Conservation (phyloP, 495 filamentous ascomycete genomes). For the Daldinia caldariorum region DNA sequence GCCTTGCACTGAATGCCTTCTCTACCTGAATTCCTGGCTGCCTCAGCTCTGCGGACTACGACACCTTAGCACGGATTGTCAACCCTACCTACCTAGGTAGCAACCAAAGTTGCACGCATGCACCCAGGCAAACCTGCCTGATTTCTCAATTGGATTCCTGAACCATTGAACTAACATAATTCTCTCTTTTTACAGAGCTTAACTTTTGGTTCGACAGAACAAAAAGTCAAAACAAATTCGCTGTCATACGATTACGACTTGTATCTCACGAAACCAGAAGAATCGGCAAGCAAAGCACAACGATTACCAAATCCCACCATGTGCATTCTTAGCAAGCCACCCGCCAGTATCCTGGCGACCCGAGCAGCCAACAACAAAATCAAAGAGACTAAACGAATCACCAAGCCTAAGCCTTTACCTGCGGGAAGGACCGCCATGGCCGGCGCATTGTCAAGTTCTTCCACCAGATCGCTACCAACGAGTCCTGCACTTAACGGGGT, state of each 20-base stretch:
- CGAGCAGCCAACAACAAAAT: conserved; percentile 25
- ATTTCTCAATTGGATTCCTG: conserved; percentile 23
- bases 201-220: conserved; percentile 51
- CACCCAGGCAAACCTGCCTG: neutral
- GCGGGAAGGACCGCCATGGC: conserved; percentile 57
- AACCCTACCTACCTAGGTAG: neutral
- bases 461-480: conserved; percentile 67
- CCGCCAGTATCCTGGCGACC: conserved; percentile 19
- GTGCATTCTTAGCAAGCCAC: conserved; percentile 49
- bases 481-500: conserved; percentile 68
- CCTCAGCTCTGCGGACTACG: neutral
- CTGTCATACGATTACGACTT: conserved; percentile 56
- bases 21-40: neutral
- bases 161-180: conserved; percentile 13
- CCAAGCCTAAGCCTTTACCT: conserved; percentile 49
- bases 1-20: neutral
- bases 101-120: neutral
- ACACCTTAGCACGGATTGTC: neutral
- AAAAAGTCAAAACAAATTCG: conserved; percentile 48
- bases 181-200: conserved; percentile 48
- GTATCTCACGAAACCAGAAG: conserved; percentile 51
- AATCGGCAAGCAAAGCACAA: conserved; percentile 44
- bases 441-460: conserved; percentile 39
- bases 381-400: conserved; percentile 36
- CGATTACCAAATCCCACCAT: conserved; percentile 57